Evolutionary conservation across 176 grass and related monocot genomes (phyloP), one percentile per base, ranked within the genome.

Genomic region (Ensete ventricosum): DNA sequence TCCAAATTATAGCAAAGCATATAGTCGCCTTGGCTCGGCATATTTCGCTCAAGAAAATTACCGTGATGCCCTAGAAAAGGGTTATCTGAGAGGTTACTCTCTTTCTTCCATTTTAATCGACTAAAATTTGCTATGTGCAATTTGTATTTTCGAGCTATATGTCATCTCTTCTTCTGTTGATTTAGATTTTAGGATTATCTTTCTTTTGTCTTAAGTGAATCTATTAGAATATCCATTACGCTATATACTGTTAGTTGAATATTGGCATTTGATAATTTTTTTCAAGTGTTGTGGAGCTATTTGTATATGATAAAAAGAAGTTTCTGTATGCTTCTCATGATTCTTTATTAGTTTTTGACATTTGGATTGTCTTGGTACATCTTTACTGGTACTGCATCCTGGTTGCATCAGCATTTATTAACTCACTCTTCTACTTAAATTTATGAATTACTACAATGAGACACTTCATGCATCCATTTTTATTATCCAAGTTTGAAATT

Each of bases 1-100:
- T 75, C 84, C 84, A 19, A 80, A 70, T 58, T 91, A 96, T 67
- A 83, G 86, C 75, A 91, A 85, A 76, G 83, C 83, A 76, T 85
- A 85, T 85, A 85, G 78, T 57, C 77, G 78, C 10, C 77, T 85
- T 64, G 83, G 83, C 25, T 81, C 83, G 14, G 78, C 78, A 73
- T 81, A 81, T 77, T 85, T 85, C 73, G 72, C 83, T 64, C 78
- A 71, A 54, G 78, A 73, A 54, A 85, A 81, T 17, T 85, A 85
- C 19, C 17, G 55, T 13, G 78, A 77, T 71, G 83, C 83, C 54
- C 65, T 85, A 49, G 53, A 25, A 58, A 77, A 81, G 60, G 83
- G 83, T 48, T 85, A 81, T 50, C 25, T 76, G 20, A 76, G 60
- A 85, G 83, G 83, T 85, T 48, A 19, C 20, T 53, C 16, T 43